phyloP scores from a whole-genome alignment of 2,329 filamentous ascomycete genomes.

The Penicillium paneum region DNA sequence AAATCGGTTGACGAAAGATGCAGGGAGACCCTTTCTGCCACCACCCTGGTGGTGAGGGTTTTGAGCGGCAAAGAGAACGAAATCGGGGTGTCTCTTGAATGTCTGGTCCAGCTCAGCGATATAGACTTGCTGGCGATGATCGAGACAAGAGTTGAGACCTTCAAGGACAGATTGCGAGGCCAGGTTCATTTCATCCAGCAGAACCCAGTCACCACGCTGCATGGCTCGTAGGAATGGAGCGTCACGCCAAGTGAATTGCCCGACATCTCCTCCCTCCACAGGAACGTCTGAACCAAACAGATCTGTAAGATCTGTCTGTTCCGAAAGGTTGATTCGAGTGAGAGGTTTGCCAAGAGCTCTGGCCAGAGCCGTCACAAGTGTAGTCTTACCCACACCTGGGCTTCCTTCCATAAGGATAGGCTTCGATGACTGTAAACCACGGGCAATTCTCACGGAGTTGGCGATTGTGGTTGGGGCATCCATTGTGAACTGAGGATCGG shows the following conservation, averaged over 20 bases:
- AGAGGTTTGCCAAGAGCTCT: constrained; percentile 74
- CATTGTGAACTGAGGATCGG: constrained; percentile 68
- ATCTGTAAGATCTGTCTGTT: constrained; percentile 97
- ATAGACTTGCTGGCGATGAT: constrained; percentile 94
- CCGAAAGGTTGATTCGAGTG: constrained; percentile 93
- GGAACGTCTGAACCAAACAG: constrained; percentile 96
- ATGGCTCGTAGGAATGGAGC: constrained; percentile 94
- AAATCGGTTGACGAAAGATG: constrained; percentile 96
- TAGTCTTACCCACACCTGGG: constrained; percentile 97
- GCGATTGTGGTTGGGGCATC: constrained; percentile 83
- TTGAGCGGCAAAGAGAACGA: constrained; percentile 93
- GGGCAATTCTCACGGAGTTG: constrained; percentile 86
- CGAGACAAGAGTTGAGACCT: constrained; percentile 91
- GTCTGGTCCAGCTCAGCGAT: constrained; percentile 92
- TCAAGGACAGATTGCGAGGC: constrained; percentile 96
- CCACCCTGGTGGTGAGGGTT: constrained; percentile 97
- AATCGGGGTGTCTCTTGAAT: constrained; percentile 83
- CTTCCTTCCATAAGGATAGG: constrained; percentile 93
- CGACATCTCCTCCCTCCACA: constrained; percentile 84
- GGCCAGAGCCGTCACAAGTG: constrained; percentile 80
- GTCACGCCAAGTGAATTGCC: constrained; percentile 92
- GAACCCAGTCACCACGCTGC: constrained; percentile 94
- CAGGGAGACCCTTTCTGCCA: constrained; percentile 87
- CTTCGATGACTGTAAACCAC: constrained; percentile 83
- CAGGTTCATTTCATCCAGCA: constrained; percentile 97